Conservation (phyloP, 2,329 filamentous ascomycete genomes). For the Myriangium duriaei region DNA sequence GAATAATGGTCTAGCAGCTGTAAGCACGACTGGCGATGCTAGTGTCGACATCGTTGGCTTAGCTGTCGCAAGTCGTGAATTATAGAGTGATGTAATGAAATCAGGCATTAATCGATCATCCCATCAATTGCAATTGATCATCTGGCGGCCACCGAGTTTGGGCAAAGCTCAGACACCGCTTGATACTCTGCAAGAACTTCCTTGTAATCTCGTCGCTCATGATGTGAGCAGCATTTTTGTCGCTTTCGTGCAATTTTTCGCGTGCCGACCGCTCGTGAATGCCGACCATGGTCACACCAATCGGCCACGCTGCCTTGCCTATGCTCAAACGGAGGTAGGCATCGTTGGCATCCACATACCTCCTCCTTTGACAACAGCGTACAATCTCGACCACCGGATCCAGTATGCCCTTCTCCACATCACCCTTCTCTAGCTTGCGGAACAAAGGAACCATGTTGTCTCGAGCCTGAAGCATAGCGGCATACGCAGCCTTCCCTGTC, state of each 20-base stretch:
- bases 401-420: conserved; percentile 66
- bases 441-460: conserved; percentile 86
- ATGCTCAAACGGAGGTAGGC: conserved; percentile 88
- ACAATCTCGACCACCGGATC: conserved; percentile 85
- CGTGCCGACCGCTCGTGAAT: conserved; percentile 94
- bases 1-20: too few relatives aligned
- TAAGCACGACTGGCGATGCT: too few relatives aligned
- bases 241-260: conserved; percentile 79
- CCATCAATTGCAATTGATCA: conserved; percentile 90
- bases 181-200: conserved; percentile 96
- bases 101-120: too few relatives aligned
- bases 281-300: conserved; percentile 98
- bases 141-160: conserved; percentile 93
- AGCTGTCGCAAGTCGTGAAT: too few relatives aligned
- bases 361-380: conserved; percentile 72
- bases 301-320: conserved; percentile 66
- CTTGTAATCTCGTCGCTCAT: conserved; percentile 93
- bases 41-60: too few relatives aligned
- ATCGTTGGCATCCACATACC: conserved; percentile 94
- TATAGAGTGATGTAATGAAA: too few relatives aligned
- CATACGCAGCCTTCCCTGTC: conserved; percentile 68
- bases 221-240: conserved; percentile 74
- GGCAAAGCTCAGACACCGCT: conserved; percentile 88
- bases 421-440: conserved; percentile 70
- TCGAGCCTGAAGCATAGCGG: conserved; percentile 73